phyloP scores from a whole-genome alignment of 805 yeast genomes.

The Metschnikowia reukaufii region DNA sequence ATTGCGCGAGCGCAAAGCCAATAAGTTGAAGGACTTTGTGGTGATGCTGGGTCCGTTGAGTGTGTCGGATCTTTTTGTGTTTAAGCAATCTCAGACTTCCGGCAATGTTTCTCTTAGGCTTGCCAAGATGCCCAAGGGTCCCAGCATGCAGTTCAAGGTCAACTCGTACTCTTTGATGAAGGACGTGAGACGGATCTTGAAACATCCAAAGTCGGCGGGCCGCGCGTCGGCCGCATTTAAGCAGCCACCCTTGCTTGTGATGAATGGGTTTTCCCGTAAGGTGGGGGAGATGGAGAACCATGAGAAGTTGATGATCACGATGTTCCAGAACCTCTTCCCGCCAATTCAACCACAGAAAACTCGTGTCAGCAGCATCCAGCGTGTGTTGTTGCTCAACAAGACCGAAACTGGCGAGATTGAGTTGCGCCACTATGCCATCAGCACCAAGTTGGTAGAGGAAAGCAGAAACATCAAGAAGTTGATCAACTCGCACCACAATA shows the following conservation, averaged over 20 bases:
- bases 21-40: conserved; percentile 86
- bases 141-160: conserved; percentile 82
- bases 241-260: conserved; percentile 85
- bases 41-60: conserved; percentile 99
- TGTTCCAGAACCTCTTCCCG: conserved; percentile 95
- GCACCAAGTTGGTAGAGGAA: conserved; percentile 80
- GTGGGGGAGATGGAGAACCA: conserved; percentile 62
- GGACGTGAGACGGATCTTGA: conserved; percentile 70
- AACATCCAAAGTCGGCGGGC: conserved; percentile 75
- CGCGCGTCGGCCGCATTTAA: conserved; percentile 61
- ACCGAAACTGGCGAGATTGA: conserved; percentile 75
- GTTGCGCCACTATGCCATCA: conserved; percentile 85
- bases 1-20: conserved; percentile 80
- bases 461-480: conserved; percentile 71
- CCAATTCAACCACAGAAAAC: conserved; percentile 86
- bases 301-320: conserved; percentile 81
- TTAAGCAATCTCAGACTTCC: conserved; percentile 73
- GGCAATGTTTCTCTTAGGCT: conserved; percentile 83
- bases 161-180: conserved; percentile 74
- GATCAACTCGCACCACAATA: conserved; percentile 57
- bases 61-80: conserved; percentile 82
- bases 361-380: conserved; percentile 67
- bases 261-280: conserved; percentile 77
- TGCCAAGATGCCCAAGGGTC: conserved; percentile 91
- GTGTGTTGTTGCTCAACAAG: conserved; percentile 82